Evolutionary conservation across 2,329 filamentous ascomycete species (phyloP).

Genomic region (Fusarium phyllophilum): DNA sequence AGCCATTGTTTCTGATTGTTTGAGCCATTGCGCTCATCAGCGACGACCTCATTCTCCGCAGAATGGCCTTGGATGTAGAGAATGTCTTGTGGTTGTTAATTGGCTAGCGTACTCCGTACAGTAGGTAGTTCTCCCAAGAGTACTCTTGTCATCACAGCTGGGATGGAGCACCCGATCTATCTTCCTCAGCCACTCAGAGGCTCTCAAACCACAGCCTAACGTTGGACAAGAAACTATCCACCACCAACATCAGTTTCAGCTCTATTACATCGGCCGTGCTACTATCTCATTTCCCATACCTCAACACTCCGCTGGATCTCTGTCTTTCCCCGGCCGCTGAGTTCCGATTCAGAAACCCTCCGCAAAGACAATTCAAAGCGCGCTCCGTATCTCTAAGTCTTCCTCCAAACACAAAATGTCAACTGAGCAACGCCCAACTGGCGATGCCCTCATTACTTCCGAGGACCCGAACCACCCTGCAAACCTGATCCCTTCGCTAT

Average conservation of each 20-base stretch:
- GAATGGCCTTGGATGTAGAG: neutral
- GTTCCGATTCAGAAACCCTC: constrained; percentile 12
- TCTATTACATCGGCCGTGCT: neutral
- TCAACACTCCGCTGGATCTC: constrained; percentile 9
- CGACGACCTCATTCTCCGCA: neutral
- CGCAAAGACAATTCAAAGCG: neutral
- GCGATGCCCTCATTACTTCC: constrained; percentile 63
- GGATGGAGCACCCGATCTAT: neutral
- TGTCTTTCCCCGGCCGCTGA: constrained; percentile 25
- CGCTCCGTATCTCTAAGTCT: neutral
- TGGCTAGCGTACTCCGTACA: neutral
- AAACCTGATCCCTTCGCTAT: constrained; percentile 93
- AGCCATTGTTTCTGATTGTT: constrained; percentile 30
- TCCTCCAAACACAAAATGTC: constrained; percentile 25
- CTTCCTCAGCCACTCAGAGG: constrained; percentile 18
- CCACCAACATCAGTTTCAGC: neutral
- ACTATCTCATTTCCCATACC: constrained; percentile 28
- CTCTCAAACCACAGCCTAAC: constrained; percentile 20
- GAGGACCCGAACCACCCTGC: constrained; percentile 86
- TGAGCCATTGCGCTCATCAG: constrained; percentile 1
- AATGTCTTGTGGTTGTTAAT: constrained; percentile 3
- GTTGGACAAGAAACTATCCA: constrained; percentile 27
- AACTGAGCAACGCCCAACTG: constrained; percentile 27
- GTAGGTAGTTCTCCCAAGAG: neutral
- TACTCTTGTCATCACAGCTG: neutral